Evolutionary conservation across 495 filamentous ascomycete species (phyloP).

Genomic region (Jackrogersella minutella): DNA sequence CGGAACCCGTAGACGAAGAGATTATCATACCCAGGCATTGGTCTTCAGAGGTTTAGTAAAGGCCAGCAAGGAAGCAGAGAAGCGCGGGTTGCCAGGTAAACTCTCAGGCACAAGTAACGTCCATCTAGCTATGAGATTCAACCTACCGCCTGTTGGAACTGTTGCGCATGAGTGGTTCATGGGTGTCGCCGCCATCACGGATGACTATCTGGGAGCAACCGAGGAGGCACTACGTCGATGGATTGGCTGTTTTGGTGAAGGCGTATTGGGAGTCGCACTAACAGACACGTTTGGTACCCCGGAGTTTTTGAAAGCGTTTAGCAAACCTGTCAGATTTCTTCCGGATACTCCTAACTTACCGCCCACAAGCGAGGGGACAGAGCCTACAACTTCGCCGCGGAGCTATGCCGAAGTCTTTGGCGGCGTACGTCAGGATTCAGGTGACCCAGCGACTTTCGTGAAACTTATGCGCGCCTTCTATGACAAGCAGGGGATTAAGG

Average conservation of each 20-base stretch:
- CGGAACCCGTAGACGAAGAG: slow-evolving; percentile 83
- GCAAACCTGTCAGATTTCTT: slow-evolving; percentile 59
- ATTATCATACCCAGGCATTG: slow-evolving; percentile 93
- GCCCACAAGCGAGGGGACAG: slow-evolving; percentile 17
- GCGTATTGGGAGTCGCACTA: slow-evolving; percentile 87
- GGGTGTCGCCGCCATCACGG: slow-evolving; percentile 90
- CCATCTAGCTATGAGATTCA: slow-evolving; percentile 93
- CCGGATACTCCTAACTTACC: slow-evolving; percentile 26
- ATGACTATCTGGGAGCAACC: slow-evolving; percentile 83
- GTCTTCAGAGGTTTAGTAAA: slow-evolving; percentile 83
- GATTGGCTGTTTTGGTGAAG: slow-evolving; percentile 90
- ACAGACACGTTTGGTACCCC: slow-evolving; percentile 99
- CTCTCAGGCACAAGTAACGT: slow-evolving; percentile 94
- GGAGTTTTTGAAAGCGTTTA: slow-evolving; percentile 85
- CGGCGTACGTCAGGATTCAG: slow-evolving; percentile 93
- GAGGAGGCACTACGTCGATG: slow-evolving; percentile 84
- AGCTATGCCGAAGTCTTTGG: slow-evolving; percentile 88
- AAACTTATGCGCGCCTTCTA: slow-evolving; percentile 89
- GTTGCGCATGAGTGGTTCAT: slow-evolving; percentile 99
- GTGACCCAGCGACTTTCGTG: slow-evolving; percentile 84
- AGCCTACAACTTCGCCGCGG: slow-evolving; percentile 24
- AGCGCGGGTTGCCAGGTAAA: slow-evolving; percentile 69
- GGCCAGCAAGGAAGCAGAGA: slow-evolving; percentile 72
- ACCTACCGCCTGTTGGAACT: slow-evolving; percentile 83
- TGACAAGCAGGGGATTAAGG: slow-evolving; percentile 72